Evolutionary conservation across 176 grass and related monocot species (phyloP).

Genomic region (Zizania latifolia): DNA sequence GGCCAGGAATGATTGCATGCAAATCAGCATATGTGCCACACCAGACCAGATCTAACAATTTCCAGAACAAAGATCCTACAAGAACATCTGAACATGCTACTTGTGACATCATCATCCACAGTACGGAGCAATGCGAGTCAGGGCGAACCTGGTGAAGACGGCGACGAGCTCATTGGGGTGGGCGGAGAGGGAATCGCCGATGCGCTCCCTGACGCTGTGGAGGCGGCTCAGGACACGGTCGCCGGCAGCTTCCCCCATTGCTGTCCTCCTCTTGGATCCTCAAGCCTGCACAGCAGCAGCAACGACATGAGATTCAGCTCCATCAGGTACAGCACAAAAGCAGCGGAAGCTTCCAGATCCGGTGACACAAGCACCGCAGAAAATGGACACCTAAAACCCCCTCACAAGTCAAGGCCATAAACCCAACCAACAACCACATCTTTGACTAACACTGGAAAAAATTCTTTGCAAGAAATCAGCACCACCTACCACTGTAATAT

Average conservation of each 20-base stretch:
- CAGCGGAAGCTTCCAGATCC: neutral
- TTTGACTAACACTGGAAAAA: constrained; percentile 7
- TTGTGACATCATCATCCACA: neutral
- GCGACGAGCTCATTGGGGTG: constrained; percentile 96
- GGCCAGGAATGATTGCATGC: neutral
- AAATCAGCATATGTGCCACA: neutral
- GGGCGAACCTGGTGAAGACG: constrained; percentile 81
- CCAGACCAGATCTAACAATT: constrained; percentile 22
- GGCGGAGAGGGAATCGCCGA: constrained; percentile 79
- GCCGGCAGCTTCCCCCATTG: constrained; percentile 64
- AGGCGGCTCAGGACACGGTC: constrained; percentile 71
- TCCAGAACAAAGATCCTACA: neutral
- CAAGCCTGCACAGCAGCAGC: constrained; percentile 20
- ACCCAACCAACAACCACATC: constrained; percentile 5
- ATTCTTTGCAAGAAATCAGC: neutral
- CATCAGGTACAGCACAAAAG: neutral
- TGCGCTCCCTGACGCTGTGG: constrained; percentile 86
- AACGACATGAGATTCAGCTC: neutral
- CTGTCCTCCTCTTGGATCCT: constrained; percentile 25
- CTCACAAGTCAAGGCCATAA: neutral
- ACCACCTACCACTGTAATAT: neutral
- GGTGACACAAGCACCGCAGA: neutral
- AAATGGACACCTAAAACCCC: neutral
- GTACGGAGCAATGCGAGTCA: neutral
- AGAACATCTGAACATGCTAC: neutral